Conservation (phyloP, 2,329 filamentous ascomycete species). For the Ophiocordyceps sinensis region DNA sequence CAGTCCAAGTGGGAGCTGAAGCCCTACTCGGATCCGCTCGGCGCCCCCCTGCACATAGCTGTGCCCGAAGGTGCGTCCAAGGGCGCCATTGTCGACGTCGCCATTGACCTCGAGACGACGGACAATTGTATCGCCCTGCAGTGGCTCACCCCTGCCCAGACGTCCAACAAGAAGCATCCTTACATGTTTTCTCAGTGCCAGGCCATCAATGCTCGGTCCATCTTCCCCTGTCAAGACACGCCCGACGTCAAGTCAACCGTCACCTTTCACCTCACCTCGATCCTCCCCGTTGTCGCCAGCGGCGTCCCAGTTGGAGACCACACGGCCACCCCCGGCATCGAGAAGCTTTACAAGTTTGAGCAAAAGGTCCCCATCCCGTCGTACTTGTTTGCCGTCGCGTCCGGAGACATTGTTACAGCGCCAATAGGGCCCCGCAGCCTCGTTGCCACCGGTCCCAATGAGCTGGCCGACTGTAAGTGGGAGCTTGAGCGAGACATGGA, state of each 20-base stretch:
- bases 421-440: conserved; percentile 72
- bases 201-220: conserved; percentile 83
- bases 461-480: conserved; percentile 71
- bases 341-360: conserved; percentile 68
- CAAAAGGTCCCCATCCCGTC: conserved; percentile 87
- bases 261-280: conserved; percentile 74
- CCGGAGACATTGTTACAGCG: conserved; percentile 73
- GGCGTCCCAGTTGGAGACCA: conserved; percentile 47
- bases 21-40: conserved; percentile 58
- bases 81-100: conserved; percentile 36
- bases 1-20: conserved; percentile 54
- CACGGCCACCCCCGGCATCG: conserved; percentile 26
- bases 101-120: conserved; percentile 68
- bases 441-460: conserved; percentile 79
- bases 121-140: conserved; percentile 82
- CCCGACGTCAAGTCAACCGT: conserved; percentile 96
- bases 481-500: conserved; percentile 87
- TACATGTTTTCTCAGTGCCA: conserved; percentile 99
- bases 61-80: conserved; percentile 39
- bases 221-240: conserved; percentile 95
- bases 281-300: conserved; percentile 81
- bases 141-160: conserved; percentile 89
- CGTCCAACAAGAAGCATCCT: conserved; percentile 86
- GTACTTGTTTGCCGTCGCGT: conserved; percentile 88
- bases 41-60: conserved; percentile 53